A percentile compares a stretch with the other conserved stretches of the same genome.
Evolutionary conservation across 768 basidiomycete genomes (phyloP).

Genomic region (Porpolomopsis calyptriformis): DNA sequence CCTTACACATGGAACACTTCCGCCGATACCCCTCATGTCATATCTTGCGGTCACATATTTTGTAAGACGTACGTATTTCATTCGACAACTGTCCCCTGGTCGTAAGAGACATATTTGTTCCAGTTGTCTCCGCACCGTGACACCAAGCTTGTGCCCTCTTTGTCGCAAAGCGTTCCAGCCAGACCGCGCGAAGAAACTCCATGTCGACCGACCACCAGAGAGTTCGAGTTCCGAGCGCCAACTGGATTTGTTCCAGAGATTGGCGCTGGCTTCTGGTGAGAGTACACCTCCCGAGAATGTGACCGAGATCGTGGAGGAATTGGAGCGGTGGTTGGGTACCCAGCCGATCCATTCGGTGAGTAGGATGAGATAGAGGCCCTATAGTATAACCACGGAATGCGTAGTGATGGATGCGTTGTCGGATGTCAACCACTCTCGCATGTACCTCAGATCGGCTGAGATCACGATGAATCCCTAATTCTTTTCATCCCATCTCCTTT

Average conservation of each 20-base stretch:
- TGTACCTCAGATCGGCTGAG: no score
- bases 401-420: no score
- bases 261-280: slow-evolving; percentile 29
- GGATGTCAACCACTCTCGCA: no score
- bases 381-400: no score
- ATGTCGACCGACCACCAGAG: slow-evolving; percentile 39
- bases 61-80: slow-evolving; percentile 45
- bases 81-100: slow-evolving; percentile 3
- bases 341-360: slow-evolving; percentile 12
- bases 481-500: neutral
- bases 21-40: slow-evolving; percentile 51
- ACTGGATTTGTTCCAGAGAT: slow-evolving; percentile 26
- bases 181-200: slow-evolving; percentile 55
- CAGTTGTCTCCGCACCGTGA: slow-evolving; percentile 46
- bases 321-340: slow-evolving; percentile 40
- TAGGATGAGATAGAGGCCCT: no score
- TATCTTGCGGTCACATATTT: slow-evolving; percentile 71
- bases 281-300: slow-evolving; percentile 26
- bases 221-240: slow-evolving; percentile 15
- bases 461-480: no score
- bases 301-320: slow-evolving; percentile 32
- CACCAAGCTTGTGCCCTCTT: slow-evolving; percentile 49
- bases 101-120: slow-evolving; percentile 4
- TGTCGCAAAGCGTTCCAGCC: slow-evolving; percentile 51
- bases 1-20: slow-evolving; percentile 43